phyloP scores from a whole-genome alignment of 306 rosid genomes.

The Luffa acutangula region DNA sequence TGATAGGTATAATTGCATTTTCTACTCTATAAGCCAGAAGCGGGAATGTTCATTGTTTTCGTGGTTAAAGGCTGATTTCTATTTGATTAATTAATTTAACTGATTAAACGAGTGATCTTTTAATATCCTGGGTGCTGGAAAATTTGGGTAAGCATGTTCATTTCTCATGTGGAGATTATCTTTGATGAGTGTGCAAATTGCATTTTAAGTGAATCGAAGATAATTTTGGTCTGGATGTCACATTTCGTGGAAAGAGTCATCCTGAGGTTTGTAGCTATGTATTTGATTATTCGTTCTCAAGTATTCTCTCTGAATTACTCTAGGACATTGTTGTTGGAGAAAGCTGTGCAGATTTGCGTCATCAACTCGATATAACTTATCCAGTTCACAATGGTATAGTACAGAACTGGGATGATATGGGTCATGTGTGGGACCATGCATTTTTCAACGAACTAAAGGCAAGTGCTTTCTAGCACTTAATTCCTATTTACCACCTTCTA shows the following conservation, averaged over 20 bases:
- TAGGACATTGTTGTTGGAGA: constrained; percentile 93
- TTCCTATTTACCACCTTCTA: background rate
- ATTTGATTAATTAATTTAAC: background rate
- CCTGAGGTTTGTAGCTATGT: background rate
- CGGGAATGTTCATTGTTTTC: background rate
- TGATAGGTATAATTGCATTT: background rate
- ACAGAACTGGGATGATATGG: constrained; percentile 98
- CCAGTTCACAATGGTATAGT: constrained; percentile 93
- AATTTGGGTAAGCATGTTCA: background rate
- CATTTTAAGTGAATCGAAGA: background rate
- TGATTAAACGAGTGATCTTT: background rate
- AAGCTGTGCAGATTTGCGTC: constrained; percentile 81
- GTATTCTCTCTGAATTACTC: background rate
- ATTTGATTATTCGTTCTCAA: background rate
- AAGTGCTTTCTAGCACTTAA: background rate
- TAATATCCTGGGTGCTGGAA: background rate
- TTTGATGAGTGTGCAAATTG: background rate
- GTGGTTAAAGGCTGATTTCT: background rate
- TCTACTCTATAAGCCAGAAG: background rate
- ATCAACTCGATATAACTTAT: constrained; percentile 87
- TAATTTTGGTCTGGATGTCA: background rate
- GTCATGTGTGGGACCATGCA: constrained; percentile 98
- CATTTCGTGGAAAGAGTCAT: background rate
- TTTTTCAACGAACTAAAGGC: constrained; percentile 80
- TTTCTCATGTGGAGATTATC: background rate